Conservation (phyloP, 2,329 filamentous ascomycete genomes). For the Sporothrix pseudoabietina region DNA sequence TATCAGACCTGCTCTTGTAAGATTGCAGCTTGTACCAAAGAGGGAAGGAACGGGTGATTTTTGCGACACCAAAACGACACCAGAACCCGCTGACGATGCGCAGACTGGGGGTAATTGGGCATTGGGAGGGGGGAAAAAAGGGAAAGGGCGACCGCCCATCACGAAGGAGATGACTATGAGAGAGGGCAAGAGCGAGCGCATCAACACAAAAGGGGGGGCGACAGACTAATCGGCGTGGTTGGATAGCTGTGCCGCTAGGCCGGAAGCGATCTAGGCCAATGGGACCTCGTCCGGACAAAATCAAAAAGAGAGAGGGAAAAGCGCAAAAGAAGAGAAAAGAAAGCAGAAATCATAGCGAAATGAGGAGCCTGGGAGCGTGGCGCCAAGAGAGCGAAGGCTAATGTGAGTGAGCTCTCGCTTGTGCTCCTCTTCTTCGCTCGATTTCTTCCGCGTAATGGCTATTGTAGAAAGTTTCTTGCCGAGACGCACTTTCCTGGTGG, state of each 20-base stretch:
- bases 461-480: background rate
- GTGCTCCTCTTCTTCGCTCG: background rate
- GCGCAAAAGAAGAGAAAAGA: background rate
- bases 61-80: constrained; percentile 8
- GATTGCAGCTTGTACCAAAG: constrained; percentile 22
- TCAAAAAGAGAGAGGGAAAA: constrained; percentile 5
- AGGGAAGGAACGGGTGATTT: constrained; percentile 18
- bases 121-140: background rate
- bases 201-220: background rate
- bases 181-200: background rate
- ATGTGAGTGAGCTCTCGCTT: background rate
- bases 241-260: constrained; percentile 25
- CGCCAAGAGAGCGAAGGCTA: background rate
- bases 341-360: background rate
- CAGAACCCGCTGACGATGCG: constrained; percentile 5
- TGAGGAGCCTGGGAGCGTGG: background rate
- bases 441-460: background rate
- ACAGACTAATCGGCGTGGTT: constrained; percentile 16
- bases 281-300: constrained; percentile 2
- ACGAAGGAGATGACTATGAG: background rate
- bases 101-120: background rate
- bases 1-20: constrained; percentile 8
- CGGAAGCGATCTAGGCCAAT: constrained; percentile 22
- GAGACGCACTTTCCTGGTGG: background rate
- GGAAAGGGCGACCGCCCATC: background rate